Conservation (phyloP, 108 stramenopile species). For the Mediolabrus comicus region DNA sequence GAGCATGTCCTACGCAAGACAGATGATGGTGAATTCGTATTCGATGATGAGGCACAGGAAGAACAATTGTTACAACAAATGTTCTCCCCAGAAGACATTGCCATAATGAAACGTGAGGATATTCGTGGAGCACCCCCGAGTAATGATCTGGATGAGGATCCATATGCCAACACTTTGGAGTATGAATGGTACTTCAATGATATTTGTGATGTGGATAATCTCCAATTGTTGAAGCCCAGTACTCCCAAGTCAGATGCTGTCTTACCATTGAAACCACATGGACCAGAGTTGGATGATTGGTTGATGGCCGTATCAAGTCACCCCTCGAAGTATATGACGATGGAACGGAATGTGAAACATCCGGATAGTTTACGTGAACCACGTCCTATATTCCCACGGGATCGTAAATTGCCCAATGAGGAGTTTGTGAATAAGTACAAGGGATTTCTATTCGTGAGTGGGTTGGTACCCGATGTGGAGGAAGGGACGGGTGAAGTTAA, state of each 20-base stretch:
- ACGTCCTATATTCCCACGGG: constrained; percentile 52
- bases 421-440: constrained; percentile 65
- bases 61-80: background rate
- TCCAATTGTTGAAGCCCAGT: constrained; percentile 11
- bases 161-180: constrained; percentile 24
- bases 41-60: constrained; percentile 15
- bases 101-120: constrained; percentile 5
- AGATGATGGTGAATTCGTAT: constrained; percentile 26
- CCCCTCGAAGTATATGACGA: constrained; percentile 65
- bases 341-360: constrained; percentile 49
- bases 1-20: constrained; percentile 32
- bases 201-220: constrained; percentile 31
- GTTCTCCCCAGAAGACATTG: background rate
- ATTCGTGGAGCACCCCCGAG: constrained; percentile 2
- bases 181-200: constrained; percentile 46
- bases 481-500: constrained; percentile 46
- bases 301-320: constrained; percentile 62
- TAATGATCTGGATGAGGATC: constrained; percentile 24
- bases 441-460: constrained; percentile 72
- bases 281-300: constrained; percentile 60
- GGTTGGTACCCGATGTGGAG: constrained; percentile 60
- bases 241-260: constrained; percentile 31
- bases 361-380: constrained; percentile 70
- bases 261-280: constrained; percentile 36
- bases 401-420: constrained; percentile 48